A percentile compares a stretch with the other conserved stretches of the same genome.
phyloP scores from a whole-genome alignment of 2,329 filamentous ascomycete species.

The Curvularia verruculosa region DNA sequence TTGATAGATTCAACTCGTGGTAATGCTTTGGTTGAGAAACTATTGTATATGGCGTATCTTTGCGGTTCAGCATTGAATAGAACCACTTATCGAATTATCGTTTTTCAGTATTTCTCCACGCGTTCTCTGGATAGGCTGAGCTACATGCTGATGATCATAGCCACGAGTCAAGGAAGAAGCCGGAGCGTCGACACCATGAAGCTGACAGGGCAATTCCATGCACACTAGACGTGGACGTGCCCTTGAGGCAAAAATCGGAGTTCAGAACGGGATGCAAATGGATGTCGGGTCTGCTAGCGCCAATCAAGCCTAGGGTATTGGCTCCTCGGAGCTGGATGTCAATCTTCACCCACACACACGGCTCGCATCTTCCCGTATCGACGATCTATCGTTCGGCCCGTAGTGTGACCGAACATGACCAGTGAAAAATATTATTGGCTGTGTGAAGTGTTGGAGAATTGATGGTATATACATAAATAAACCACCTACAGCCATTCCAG shows the following conservation, averaged over 20 bases:
- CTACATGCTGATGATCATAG: neutral
- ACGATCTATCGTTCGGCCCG: neutral
- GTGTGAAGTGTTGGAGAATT: neutral
- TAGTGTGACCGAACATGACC: neutral
- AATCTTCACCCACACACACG: neutral
- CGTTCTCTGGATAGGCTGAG: neutral
- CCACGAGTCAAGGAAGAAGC: neutral
- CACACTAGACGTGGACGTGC: neutral
- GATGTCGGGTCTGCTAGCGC: neutral
- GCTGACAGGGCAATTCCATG: neutral
- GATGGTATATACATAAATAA: neutral
- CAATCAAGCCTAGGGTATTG: neutral
- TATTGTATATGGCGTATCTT: neutral
- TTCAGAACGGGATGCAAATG: neutral
- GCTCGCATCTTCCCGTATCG: neutral
- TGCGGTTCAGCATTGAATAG: neutral
- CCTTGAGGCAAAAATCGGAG: neutral
- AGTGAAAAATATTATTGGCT: neutral
- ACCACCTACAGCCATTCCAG: neutral
- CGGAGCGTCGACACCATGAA: neutral
- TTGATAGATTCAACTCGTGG: neutral
- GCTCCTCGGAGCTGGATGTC: too few relatives aligned
- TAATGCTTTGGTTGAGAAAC: neutral
- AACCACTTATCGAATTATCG: neutral
- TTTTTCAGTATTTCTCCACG: neutral